These are phyloP conservation scores for Cutaneotrichosporon sp. DNA, from an alignment of 1,284 basidiomycete species.

Conservation along the genomic window DNA sequence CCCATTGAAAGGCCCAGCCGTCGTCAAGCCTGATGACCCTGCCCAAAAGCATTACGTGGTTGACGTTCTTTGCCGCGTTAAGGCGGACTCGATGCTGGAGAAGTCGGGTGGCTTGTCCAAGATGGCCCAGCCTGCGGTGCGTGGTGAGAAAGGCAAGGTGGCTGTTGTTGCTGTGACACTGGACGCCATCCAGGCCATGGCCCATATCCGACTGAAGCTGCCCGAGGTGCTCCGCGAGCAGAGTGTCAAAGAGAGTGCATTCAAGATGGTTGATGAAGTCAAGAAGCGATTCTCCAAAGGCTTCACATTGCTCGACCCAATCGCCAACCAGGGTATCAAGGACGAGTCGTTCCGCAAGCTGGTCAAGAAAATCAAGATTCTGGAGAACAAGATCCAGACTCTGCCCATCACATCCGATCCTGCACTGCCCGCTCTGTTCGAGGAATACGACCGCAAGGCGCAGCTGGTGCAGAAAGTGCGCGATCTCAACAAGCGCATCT, in stretches of 20 bases:
- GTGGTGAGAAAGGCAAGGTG: slow-evolving; percentile 69
- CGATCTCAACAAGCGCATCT: slow-evolving; percentile 74
- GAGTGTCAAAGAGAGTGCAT: slow-evolving; percentile 71
- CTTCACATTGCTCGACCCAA: slow-evolving; percentile 80
- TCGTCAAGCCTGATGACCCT: slow-evolving; percentile 55
- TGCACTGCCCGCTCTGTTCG: slow-evolving; percentile 71
- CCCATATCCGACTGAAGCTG: slow-evolving; percentile 78
- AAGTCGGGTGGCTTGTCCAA: slow-evolving; percentile 62
- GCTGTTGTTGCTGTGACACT: slow-evolving; percentile 85
- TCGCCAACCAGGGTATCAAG: slow-evolving; percentile 76
- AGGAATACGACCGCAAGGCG: slow-evolving; percentile 72
- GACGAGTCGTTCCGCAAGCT: slow-evolving; percentile 88
- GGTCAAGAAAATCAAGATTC: slow-evolving; percentile 74
- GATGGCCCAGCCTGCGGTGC: slow-evolving; percentile 66
- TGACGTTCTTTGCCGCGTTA: slow-evolving; percentile 85
- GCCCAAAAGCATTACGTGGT: slow-evolving; percentile 89
- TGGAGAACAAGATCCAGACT: slow-evolving; percentile 75
- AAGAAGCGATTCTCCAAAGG: slow-evolving; percentile 75
- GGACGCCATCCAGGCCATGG: slow-evolving; percentile 78
- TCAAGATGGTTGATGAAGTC: slow-evolving; percentile 86
- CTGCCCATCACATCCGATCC: slow-evolving; percentile 70
- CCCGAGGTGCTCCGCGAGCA: slow-evolving; percentile 82
- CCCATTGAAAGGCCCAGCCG: slow-evolving; percentile 47
- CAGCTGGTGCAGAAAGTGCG: slow-evolving; percentile 66
- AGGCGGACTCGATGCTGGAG: slow-evolving; percentile 60